Evolutionary conservation across 2,329 filamentous ascomycete species (phyloP).

Genomic region (Sarocladiaceae sp.): DNA sequence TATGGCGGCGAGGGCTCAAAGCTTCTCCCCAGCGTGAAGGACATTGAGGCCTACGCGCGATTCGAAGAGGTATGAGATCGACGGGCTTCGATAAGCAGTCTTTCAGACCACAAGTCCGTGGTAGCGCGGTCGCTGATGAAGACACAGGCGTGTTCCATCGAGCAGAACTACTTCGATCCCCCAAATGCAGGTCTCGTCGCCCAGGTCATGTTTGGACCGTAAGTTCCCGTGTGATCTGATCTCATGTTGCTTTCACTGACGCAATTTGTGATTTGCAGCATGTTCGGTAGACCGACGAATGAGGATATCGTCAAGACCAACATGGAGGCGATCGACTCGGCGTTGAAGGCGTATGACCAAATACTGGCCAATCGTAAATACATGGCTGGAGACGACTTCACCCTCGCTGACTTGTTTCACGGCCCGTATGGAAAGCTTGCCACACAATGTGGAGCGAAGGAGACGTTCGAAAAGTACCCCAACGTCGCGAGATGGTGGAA

Average conservation of each 20-base stretch:
- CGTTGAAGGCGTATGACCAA: not conserved
- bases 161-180: no score
- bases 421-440: not conserved
- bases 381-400: not conserved
- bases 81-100: no score
- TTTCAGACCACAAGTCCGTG: no score
- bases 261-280: no score
- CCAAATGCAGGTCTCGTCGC: no score
- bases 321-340: not conserved
- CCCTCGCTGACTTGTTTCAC: constrained; percentile 5
- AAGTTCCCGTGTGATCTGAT: no score
- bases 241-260: no score
- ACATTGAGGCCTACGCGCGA: not conserved
- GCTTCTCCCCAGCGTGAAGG: not conserved
- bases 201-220: no score
- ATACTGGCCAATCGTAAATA: constrained; percentile 1
- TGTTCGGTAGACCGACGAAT: not conserved
- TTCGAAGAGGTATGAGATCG: not conserved
- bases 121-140: no score
- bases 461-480: constrained; percentile 6
- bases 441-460: not conserved
- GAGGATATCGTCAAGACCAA: not conserved
- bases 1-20: not conserved
- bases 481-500: constrained; percentile 1
- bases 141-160: no score